Evolutionary conservation across 306 rosid species (phyloP), one percentile per base, ranked within the genome.

Genomic region (Hippophae gyantsensis): DNA sequence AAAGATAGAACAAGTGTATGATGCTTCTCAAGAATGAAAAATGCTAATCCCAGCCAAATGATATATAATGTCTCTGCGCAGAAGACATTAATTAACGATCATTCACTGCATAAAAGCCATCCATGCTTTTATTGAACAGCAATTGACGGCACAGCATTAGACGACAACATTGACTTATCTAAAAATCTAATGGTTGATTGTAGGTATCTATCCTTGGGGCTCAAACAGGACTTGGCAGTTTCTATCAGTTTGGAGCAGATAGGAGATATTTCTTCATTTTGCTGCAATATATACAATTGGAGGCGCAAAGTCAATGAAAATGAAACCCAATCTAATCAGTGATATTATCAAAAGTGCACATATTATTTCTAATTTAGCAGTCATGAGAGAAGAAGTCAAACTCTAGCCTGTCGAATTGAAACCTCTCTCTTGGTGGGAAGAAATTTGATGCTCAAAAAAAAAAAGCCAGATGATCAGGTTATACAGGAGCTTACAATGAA

Each of bases 221-320:
- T 75, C 82, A 85, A 70, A 78, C 95, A 78, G 13, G 76, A 78
- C 74, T 77, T 81, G 6, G 95, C 90, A 13, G 89, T 92, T 63
- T 81, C 89, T 7, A 85, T 72, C 68, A 92, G 74, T 40, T 67
- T 65, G 66, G 59, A 66, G 84, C 95, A 92, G 63, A 78, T 67
- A 56, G 79, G 62, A 13, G 66, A 71, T 60, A 78, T 60, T 69
- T 76, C 95, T 50, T 32, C 59, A 64, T 55, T 79, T 61, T 53
- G 61, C 96, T 88, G 85, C 69, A 67, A 76, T 41, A 75, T 11
- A 58, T 41, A 50, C 64, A 64, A 59, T 18, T 58, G 65, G 25
- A 11, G 32, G 44, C 23, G 25, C 32, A 42, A 27, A n/a, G 51
- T 7, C 1, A 6, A 51, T 8, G 38, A 26, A 10, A 9, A 38